Evolutionary conservation across 2,329 filamentous ascomycete species (phyloP), one percentile per base, ranked within the genome.

Genomic region (Sarocladium strictum): DNA sequence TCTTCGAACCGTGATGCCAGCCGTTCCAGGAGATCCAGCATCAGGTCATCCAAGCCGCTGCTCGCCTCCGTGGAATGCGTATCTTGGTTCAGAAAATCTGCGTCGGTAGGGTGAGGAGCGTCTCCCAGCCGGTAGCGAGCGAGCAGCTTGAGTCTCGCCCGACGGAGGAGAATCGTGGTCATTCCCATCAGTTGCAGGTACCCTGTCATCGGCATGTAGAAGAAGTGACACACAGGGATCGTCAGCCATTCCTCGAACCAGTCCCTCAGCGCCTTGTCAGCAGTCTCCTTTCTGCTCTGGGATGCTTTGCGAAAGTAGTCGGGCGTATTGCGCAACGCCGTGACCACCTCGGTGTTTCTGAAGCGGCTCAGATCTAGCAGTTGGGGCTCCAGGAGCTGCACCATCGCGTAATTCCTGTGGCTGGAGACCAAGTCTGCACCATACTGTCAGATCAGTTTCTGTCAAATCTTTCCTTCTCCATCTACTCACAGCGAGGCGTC

Each of bases 231-330:
- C 9, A 45, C 40, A 53, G 54, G 56, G 19, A 58, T 58, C n/a
- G 43, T 58, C 29, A 58, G 17, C 56, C 56, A 58, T 37, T 53
- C 21, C 47, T 58, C 56, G 38, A 58, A 58, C 54, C 56, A 58
- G 43, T 40, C 54, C 52, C 53, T 56, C 29, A 56, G 45, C 21
- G 55, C 55, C 24, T 33, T 56, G 37, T 56, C 53, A 27, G 53
- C 56, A 11, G 49, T 53, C 17, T 57, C 49, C 29, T 43, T 57
- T 32, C 40, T 53, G 38, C 33, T 41, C 29, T 15, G 26, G 47
- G 56, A 49, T 21, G 53, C 15, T 41, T 29, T 40, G 24, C n/a
- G 56, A 33, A 55, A 57, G 38, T 57, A 57, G 40, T 53, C 49
- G 24, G 49, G 56, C 26, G 56, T 55, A 41, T 57, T 38, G 19